These are phyloP conservation scores for Citrus mangshanensis DNA, from an alignment of 345 rosid species.

Conservation along the genomic window DNA sequence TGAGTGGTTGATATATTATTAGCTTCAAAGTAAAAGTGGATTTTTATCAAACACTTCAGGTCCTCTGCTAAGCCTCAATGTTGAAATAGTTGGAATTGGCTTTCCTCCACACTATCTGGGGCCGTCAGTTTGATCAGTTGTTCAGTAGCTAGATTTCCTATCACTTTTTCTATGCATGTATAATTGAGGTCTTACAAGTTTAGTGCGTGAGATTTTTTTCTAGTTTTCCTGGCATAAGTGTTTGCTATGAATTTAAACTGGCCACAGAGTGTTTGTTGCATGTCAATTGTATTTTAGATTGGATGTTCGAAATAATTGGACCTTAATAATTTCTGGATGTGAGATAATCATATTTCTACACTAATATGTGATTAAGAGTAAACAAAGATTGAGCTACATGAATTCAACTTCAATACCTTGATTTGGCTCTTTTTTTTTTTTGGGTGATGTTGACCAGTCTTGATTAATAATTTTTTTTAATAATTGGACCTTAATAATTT, in stretches of 20 bases:
- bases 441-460: not conserved
- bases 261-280: not conserved
- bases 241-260: not conserved
- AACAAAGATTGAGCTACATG: constrained; percentile 1
- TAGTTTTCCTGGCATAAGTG: not conserved
- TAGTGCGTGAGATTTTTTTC: not conserved
- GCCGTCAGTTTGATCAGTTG: not conserved
- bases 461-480: no score
- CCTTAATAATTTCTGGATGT: not conserved
- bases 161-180: not conserved
- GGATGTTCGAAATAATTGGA: not conserved
- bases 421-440: not conserved
- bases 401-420: not conserved
- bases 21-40: not conserved
- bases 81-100: not conserved
- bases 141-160: not conserved
- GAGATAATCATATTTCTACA: not conserved
- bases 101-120: not conserved
- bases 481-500: no score
- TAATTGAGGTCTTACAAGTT: no score
- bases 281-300: not conserved
- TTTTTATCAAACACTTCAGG: not conserved
- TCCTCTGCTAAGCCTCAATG: not conserved
- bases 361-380: not conserved
- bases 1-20: not conserved